Conservation (phyloP, 2,329 filamentous ascomycete species). For the Fusarium agapanthi region DNA sequence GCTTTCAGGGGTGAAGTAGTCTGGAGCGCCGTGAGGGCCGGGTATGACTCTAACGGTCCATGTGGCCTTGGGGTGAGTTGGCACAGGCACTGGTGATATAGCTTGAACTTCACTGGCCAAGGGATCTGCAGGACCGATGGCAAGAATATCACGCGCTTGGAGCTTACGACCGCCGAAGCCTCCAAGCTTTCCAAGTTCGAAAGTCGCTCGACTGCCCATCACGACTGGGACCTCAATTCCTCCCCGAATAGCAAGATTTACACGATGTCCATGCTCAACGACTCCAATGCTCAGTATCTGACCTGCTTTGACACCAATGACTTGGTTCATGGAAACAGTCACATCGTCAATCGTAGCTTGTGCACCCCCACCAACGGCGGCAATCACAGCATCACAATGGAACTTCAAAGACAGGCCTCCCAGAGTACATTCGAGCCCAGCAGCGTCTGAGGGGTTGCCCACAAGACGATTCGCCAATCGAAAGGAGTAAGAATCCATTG, state of each 20-base stretch:
- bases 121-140: constrained; percentile 8
- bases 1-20: constrained; percentile 48
- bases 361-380: constrained; percentile 45
- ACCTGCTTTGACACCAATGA: constrained; percentile 35
- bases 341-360: constrained; percentile 40
- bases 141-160: constrained; percentile 43
- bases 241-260: constrained; percentile 48
- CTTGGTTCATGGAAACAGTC: constrained; percentile 30
- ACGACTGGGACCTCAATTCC: constrained; percentile 48
- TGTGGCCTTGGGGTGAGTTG: constrained; percentile 34
- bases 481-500: constrained; percentile 52
- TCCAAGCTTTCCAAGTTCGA: constrained; percentile 47
- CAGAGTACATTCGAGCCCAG: constrained; percentile 49
- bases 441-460: constrained; percentile 41
- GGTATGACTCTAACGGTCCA: constrained; percentile 49
- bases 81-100: constrained; percentile 31
- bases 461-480: constrained; percentile 49
- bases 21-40: constrained; percentile 51
- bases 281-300: constrained; percentile 42
- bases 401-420: constrained; percentile 48
- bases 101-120: rapidly evolving
- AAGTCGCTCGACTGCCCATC: constrained; percentile 46
- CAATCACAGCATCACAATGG: constrained; percentile 44
- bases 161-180: constrained; percentile 48
- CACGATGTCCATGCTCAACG: constrained; percentile 44